phyloP scores from a whole-genome alignment of 2,329 filamentous ascomycete genomes.

The Apiospora pterosperma region DNA sequence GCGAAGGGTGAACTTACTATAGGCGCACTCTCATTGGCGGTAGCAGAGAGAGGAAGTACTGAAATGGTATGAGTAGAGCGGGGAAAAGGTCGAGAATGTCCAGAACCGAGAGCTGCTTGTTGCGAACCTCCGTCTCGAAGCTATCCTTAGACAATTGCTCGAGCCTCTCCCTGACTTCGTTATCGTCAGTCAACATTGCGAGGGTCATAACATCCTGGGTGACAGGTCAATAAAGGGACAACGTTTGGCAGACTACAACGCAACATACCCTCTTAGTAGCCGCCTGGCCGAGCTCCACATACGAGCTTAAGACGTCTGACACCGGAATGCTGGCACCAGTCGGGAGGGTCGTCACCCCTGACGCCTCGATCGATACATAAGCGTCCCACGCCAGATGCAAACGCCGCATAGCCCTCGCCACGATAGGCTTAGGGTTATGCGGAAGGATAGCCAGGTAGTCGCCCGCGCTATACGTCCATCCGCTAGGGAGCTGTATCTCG shows the following conservation, averaged over 20 bases:
- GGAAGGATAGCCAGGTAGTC: constrained; percentile 76
- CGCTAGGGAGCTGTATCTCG: constrained; percentile 63
- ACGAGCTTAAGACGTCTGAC: constrained; percentile 61
- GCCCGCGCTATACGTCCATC: constrained; percentile 65
- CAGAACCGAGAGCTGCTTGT: constrained; percentile 60
- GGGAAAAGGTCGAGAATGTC: constrained; percentile 67
- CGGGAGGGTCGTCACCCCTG: constrained; percentile 50
- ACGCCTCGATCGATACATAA: constrained; percentile 56
- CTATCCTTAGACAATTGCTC: constrained; percentile 41
- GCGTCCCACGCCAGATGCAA: constrained; percentile 70
- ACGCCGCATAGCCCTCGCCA: constrained; percentile 60
- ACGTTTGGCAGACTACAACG: no score
- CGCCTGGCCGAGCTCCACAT: constrained; percentile 70
- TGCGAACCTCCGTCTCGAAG: constrained; percentile 45
- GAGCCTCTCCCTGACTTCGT: constrained; percentile 35
- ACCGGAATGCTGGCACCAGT: constrained; percentile 56
- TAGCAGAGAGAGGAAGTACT: constrained; percentile 66
- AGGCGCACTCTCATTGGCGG: constrained; percentile 76
- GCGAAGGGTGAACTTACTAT: constrained; percentile 59
- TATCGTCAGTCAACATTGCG: constrained; percentile 21
- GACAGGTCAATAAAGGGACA: constrained; percentile 12
- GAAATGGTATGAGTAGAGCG: constrained; percentile 57
- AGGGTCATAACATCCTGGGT: constrained; percentile 35
- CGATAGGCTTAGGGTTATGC: constrained; percentile 60
- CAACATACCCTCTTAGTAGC: constrained; percentile 63